These are phyloP conservation scores for Aspergillus sp. DNA, from an alignment of 2,329 filamentous ascomycete genomes.

Conservation along the genomic window DNA sequence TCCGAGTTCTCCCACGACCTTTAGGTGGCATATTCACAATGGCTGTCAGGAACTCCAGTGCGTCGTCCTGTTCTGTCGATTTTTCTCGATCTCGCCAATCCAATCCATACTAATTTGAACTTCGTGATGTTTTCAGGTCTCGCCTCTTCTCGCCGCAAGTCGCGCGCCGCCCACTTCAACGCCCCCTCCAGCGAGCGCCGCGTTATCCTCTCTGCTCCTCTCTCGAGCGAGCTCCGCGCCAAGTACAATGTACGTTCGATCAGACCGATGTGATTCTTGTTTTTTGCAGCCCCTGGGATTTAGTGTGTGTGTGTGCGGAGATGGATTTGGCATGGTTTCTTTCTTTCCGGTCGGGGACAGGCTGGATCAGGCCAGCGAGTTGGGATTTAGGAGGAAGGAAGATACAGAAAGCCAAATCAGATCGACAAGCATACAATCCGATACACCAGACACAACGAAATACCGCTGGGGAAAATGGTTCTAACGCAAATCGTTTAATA, in stretches of 20 bases:
- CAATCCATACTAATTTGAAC: slow-evolving; percentile 4
- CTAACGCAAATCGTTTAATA: slow-evolving; percentile 39
- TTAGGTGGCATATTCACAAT: slow-evolving; percentile 32
- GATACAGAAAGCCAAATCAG: not conserved
- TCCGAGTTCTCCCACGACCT: slow-evolving; percentile 19
- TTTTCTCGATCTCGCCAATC: not conserved
- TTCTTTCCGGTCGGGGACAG: not conserved
- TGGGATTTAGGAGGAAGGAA: not conserved
- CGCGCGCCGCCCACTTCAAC: slow-evolving; percentile 96
- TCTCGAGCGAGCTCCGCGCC: slow-evolving; percentile 96
- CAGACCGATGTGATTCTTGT: not conserved
- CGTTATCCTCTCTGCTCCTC: slow-evolving; percentile 93
- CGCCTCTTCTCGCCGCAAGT: slow-evolving; percentile 90
- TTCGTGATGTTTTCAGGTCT: slow-evolving; percentile 30
- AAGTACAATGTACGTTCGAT: slow-evolving; percentile 85
- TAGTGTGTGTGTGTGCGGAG: not conserved
- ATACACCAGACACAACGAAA: not conserved
- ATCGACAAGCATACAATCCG: too few relatives aligned
- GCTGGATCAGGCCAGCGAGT: not conserved
- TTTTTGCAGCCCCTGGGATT: not conserved
- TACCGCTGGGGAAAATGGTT: not conserved
- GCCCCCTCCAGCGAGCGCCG: slow-evolving; percentile 89
- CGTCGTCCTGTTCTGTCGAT: slow-evolving; percentile 13
- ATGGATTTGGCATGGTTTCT: not conserved
- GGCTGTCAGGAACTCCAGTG: slow-evolving; percentile 35